Base-by-base conservation (phyloP, 1,284 basidiomycete species). In the Moniliophthora roreri region DNA sequence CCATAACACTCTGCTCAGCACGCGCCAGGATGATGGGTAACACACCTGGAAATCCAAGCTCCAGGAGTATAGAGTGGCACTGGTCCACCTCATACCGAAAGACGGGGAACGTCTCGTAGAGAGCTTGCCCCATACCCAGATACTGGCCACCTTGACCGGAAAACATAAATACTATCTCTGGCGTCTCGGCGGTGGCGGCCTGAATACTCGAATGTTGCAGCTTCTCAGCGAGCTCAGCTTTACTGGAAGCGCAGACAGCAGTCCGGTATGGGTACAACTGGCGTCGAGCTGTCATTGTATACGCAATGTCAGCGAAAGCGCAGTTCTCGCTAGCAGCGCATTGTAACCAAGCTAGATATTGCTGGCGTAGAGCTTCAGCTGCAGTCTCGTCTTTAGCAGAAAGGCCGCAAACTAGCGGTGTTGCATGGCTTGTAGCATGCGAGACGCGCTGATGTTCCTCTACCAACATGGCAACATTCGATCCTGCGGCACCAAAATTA, bases 401-500 rank as follows among this genome's bases (percentile, higher is more conserved):
- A 8, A 89, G 59, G 2, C 82, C 84, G 48, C 88, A 74, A 1
- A 85, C 66, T 46, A 75, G 66, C 36, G 60, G 20, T 24, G n/a
- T 11, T 32, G 11, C 13, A 24, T 11, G 18, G 18, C n/a, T 1
- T 26, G 45, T 36, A 15, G 4, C n/a, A n/a, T n/a, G n/a, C n/a
- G 37, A 20, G 37, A 13, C 3, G 46, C 42, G 46, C 8, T 7
- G 11, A 23, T 40, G 40, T 16, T 87, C 86, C 58, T 88, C 82
- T 1, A 89, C 60, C 8, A 89, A 51, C 11, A 86, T 59, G 0
- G 84, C 79, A 1, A 77, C 75, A 54, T 89, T 89, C 9, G 85
- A 87, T 0, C 87, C 87, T 23, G 87, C 76, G 0, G 86, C 86
- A 18, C 87, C 87, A 59, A 87, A 89, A 60, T 88, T 89, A 59